A percentile compares a stretch with the other conserved stretches of the same genome.
These are phyloP conservation scores for Xylaria flabelliformis DNA, from an alignment of 495 filamentous ascomycete genomes.

Conservation along the genomic window DNA sequence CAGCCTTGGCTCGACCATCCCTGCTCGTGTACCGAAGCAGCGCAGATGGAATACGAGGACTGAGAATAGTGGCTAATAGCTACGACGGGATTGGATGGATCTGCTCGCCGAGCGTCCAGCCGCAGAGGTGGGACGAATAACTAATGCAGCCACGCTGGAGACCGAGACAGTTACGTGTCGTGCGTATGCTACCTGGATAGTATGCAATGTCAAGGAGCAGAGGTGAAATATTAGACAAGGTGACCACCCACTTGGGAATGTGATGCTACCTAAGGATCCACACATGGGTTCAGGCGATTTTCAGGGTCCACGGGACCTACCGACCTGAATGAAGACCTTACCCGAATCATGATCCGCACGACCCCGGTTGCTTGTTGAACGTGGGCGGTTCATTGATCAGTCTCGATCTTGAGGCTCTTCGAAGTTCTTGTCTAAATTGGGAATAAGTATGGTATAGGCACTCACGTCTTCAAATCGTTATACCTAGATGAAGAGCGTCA, in stretches of 20 bases:
- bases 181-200: background rate
- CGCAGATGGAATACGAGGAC: constrained; percentile 24
- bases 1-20: constrained; percentile 9
- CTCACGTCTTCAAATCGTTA: background rate
- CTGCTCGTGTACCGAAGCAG: constrained; percentile 13
- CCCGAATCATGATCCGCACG: background rate
- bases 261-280: constrained; percentile 20
- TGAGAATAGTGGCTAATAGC: constrained; percentile 19
- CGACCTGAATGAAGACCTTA: constrained; percentile 8
- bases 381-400: background rate
- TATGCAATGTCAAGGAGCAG: constrained; percentile 18
- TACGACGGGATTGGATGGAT: constrained; percentile 17
- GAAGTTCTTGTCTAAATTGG: background rate
- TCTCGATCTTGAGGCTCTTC: background rate
- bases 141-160: constrained; percentile 23
- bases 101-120: constrained; percentile 15
- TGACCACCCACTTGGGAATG: constrained; percentile 15
- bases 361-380: constrained; percentile 3
- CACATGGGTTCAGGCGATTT: constrained; percentile 15
- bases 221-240: constrained; percentile 19
- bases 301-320: constrained; percentile 19
- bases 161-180: constrained; percentile 22
- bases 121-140: constrained; percentile 19
- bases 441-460: background rate
- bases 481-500: background rate